A percentile compares a stretch with the other conserved stretches of the same genome.
Conservation (phyloP, 75 land plant species). For the Sequoiadendron giganteum region DNA sequence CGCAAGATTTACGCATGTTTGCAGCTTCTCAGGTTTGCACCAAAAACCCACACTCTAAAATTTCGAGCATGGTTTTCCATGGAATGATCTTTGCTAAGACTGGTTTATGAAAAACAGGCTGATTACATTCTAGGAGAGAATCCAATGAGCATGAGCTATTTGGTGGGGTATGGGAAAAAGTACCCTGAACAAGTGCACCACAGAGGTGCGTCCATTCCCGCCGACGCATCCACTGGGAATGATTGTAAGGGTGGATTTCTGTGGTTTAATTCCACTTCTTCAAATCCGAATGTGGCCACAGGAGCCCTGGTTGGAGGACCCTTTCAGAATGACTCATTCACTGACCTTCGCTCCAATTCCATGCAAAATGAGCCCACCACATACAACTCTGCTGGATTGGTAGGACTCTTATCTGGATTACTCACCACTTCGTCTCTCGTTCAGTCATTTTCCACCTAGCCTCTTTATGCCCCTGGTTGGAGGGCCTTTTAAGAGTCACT, state of each 20-base stretch:
- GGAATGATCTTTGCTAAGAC: not conserved
- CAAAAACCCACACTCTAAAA: not conserved
- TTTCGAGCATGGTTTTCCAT: not conserved
- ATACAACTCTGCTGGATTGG: slow-evolving; percentile 82
- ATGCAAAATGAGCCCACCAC: slow-evolving; percentile 86
- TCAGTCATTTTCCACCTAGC: slow-evolving; percentile 29
- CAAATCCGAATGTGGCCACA: slow-evolving; percentile 65
- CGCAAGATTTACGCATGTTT: slow-evolving; percentile 68
- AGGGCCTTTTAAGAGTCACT: slow-evolving; percentile 68
- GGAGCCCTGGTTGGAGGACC: slow-evolving; percentile 89
- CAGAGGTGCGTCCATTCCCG: slow-evolving; percentile 87
- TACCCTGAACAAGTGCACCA: slow-evolving; percentile 79
- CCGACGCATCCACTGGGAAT: slow-evolving; percentile 35
- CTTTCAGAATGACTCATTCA: slow-evolving; percentile 48
- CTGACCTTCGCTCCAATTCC: slow-evolving; percentile 49
- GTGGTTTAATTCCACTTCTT: slow-evolving; percentile 46
- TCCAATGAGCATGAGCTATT: slow-evolving; percentile 74
- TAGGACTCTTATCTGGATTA: slow-evolving; percentile 78
- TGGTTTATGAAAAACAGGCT: slow-evolving; percentile 31
- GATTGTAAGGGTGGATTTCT: slow-evolving; percentile 48
- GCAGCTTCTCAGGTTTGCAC: slow-evolving; percentile 74
- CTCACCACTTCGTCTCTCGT: slow-evolving; percentile 52
- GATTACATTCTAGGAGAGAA: slow-evolving; percentile 77
- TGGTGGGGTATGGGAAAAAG: slow-evolving; percentile 75
- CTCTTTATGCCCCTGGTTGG: slow-evolving; percentile 34